Base-by-base conservation (phyloP, 495 filamentous ascomycete species). In the Saxophila tyrrhenica region DNA sequence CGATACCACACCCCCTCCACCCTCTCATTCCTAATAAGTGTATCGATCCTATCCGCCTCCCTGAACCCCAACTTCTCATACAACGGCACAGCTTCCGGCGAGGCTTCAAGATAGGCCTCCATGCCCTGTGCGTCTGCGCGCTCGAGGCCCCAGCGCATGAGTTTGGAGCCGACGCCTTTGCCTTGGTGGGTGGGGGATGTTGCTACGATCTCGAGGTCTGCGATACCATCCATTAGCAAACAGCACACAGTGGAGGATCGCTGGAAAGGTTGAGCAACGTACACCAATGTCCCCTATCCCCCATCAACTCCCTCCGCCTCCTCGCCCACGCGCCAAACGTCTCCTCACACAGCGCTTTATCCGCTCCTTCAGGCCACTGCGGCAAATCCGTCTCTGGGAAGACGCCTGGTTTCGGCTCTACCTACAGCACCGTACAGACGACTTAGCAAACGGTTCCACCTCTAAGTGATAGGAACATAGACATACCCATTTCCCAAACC, bases 61-160 rank as follows among this genome's bases (percentile, higher is more conserved):
- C 44, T 21, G 38, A 64, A 64, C 10, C 62, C 62, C 19, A 53
- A 44, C 11, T 46, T 35, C 29, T 59, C 52, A 29, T 64, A 64
- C 47, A 64, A 48, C 0, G 52, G 43, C 25, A 58, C 50, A 1
- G 52, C 62, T 2, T 55, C 46, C 1, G 52, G 52, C 15, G 59
- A 56, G 0, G 62, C 60, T 29, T 64, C 62, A 2, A 64, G 56
- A 39, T 59, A 64, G 1, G 52, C 53, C 35, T 62, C 59, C 8
- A 51, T 35, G 15, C 32, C 25, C 19, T 63, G 54, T 15, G 55
- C 24, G 38, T 56, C 57, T 15, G 59, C 67, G 48, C 59, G 59
- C 39, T 61, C 54, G 25, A 65, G 49, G 13, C 63, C 67, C 63
- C 60, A 67, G 47, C 55, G 49, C 38, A 69, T 47, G 13, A 70